phyloP scores from a whole-genome alignment of 2,329 filamentous ascomycete species.

The Colletotrichum sp. region DNA sequence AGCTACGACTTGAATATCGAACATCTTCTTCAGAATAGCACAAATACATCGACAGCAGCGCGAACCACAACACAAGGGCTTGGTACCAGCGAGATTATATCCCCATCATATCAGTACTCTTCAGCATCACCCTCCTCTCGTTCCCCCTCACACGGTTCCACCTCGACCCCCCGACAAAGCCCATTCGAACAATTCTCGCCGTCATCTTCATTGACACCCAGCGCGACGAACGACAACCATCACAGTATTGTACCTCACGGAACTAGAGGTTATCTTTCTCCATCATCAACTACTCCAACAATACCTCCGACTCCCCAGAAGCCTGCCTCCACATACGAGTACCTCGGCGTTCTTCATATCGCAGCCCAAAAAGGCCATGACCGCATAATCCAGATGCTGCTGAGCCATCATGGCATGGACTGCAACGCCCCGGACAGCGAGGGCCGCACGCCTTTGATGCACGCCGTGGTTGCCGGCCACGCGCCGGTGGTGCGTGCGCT shows the following conservation, averaged over 20 bases:
- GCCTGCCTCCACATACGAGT: neutral
- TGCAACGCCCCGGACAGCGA: neutral
- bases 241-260: neutral
- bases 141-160: neutral
- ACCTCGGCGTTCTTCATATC: neutral
- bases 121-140: neutral
- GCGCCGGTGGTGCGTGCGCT: neutral
- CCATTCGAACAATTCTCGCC: neutral
- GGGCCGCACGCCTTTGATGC: neutral
- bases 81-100: neutral
- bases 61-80: neutral
- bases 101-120: neutral
- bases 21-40: neutral
- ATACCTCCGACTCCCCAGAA: neutral
- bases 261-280: neutral
- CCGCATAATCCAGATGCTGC: neutral
- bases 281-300: neutral
- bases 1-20: neutral
- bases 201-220: neutral
- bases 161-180: neutral
- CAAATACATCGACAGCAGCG: neutral
- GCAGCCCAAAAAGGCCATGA: neutral
- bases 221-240: neutral
- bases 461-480: neutral
- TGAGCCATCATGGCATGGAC: neutral